Base-by-base conservation (phyloP, 768 basidiomycete species). In the Pleurotus giganteus region DNA sequence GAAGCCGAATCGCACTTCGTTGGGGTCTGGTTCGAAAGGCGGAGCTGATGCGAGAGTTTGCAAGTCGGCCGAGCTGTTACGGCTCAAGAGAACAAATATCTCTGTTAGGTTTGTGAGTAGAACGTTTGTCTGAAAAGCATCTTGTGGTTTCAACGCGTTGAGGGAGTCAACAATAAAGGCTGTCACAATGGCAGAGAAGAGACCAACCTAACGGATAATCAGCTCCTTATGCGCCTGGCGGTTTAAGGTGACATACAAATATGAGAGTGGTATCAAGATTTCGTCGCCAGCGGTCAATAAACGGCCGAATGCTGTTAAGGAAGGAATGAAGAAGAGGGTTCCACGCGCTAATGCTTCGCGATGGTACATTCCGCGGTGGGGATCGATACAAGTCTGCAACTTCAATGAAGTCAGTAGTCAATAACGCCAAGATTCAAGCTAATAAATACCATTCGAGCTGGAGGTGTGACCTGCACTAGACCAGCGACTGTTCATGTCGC, bases 21-120 rank as follows among this genome's bases (percentile, higher is more conserved):
- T 34, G 4, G 55, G 24, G 17, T 36, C 44, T 8, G 58, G 54
- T 11, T 43, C 34, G 32, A 58, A 58, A 12, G 47, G 23, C 4
- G 43, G 11, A 2, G 55, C 47, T 9, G 24, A 4, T n/a, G 17
- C 17, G n/a, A 58, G 17, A 4, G 13, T 23, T 13, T 28, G 19
- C n/a, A 26, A 9, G 17, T 43, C 12, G 19, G 13, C 29, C 36
- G 42, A 26, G 39, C 26, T 36, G n/a, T 23, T 44, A 15, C 17
- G 26, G 36, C 32, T 44, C 2, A 57, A 32, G 9, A 36, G 45
- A 24, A 54, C 43, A 34, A 65, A 17, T 53, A 39, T 50, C 31
- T 51, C 36, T 34, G 57, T 73, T 63, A 73, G 57, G 31, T 71
- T 46, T 61, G 60, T 21, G 59, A 73, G 36, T 65, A 71, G 9